Evolutionary conservation across 371 early-diverging fungal species (phyloP).

Genomic region (Cokeromyces recurvatus): DNA sequence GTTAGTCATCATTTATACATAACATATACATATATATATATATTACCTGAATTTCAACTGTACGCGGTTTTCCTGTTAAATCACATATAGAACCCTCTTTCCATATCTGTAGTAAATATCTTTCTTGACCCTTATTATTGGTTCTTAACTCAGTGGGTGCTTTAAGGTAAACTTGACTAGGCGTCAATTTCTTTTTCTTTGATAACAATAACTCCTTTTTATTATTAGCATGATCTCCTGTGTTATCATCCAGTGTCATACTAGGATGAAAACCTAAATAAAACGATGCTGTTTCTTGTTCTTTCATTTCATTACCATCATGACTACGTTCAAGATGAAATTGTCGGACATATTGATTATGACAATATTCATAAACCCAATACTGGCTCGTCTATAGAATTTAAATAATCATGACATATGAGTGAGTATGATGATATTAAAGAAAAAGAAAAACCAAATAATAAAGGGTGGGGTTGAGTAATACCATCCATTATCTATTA

Average conservation of each 20-base stretch:
- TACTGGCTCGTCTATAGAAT: constrained; percentile 52
- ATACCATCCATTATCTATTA: background rate
- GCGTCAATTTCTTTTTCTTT: no score
- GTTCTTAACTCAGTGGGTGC: constrained; percentile 16
- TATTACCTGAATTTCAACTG: constrained; percentile 64
- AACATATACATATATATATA: background rate
- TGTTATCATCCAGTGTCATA: no score
- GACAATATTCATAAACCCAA: constrained; percentile 84
- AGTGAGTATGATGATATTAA: no score
- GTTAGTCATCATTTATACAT: no score
- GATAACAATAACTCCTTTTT: no score
- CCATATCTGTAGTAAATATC: constrained; percentile 67
- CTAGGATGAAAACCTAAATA: constrained; percentile 19
- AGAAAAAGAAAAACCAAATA: no score
- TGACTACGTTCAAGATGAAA: constrained; percentile 48
- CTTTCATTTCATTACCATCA: constrained; percentile 14
- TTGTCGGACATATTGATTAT: constrained; percentile 65
- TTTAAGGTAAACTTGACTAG: background rate
- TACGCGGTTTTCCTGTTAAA: constrained; percentile 61
- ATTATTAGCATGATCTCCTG: no score
- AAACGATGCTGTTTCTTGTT: constrained; percentile 24
- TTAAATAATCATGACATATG: no score
- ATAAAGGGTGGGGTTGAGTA: no score
- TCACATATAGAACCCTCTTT: constrained; percentile 71
- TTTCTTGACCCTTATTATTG: constrained; percentile 51